These are phyloP conservation scores for Zhuliangozyma blackwelliae DNA, from an alignment of 1,139 yeast species.

Conservation along the genomic window DNA sequence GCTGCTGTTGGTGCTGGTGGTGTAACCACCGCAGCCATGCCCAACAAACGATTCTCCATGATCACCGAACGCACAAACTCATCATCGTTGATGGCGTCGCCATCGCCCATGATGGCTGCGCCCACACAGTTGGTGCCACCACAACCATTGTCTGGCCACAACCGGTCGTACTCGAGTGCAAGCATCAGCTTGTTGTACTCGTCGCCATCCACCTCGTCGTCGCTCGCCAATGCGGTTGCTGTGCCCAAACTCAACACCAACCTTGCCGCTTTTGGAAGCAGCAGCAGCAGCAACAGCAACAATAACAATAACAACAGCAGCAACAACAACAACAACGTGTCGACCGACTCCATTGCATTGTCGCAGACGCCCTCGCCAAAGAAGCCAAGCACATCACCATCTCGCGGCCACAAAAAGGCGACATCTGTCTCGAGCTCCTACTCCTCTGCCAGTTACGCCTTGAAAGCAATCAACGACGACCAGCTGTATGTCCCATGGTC, in stretches of 20 bases:
- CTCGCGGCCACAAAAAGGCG: slow-evolving; percentile 33
- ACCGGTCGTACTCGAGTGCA: slow-evolving; percentile 43
- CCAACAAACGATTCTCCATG: slow-evolving; percentile 44
- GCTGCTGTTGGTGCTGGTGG: too few relatives aligned
- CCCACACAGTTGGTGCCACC: background rate
- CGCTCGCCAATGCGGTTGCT: slow-evolving; percentile 46
- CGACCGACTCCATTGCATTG: slow-evolving; percentile 6
- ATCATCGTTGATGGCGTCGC: slow-evolving; percentile 27
- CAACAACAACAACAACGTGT: slow-evolving; percentile 8
- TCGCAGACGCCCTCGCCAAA: slow-evolving; percentile 14
- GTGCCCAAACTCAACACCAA: slow-evolving; percentile 10
- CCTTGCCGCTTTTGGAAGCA: too few relatives aligned
- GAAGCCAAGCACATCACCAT: slow-evolving; percentile 12
- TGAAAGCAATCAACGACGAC: slow-evolving; percentile 61
- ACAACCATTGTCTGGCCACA: slow-evolving; percentile 11
- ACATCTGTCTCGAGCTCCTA: slow-evolving; percentile 29
- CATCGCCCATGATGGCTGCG: slow-evolving; percentile 1
- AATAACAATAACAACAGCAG: too few relatives aligned
- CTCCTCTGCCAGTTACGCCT: slow-evolving; percentile 57
- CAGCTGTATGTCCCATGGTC: slow-evolving; percentile 25
- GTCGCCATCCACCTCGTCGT: slow-evolving; percentile 51
- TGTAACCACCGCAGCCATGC: slow-evolving; percentile 4
- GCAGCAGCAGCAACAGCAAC: too few relatives aligned
- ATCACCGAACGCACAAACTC: slow-evolving; percentile 41
- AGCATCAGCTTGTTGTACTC: slow-evolving; percentile 40